A percentile compares a stretch with the other conserved stretches of the same genome.
Conservation (phyloP, 1,284 basidiomycete species). For the Clitocybe nebularis region DNA sequence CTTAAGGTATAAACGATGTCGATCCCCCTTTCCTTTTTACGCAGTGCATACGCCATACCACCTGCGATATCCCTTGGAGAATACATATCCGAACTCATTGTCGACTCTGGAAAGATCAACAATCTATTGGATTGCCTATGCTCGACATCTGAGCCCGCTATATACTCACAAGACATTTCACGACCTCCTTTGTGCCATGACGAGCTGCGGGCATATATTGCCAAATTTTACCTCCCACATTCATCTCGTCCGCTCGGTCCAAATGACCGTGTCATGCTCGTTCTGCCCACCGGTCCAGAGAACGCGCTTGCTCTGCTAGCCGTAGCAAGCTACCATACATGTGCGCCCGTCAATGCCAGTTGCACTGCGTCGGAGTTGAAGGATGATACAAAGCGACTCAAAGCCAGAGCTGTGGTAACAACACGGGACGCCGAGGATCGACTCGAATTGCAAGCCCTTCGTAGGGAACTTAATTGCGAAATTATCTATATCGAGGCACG, state of each 20-base stretch:
- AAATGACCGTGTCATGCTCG: slow-evolving; percentile 42
- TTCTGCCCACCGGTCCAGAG: slow-evolving; percentile 40
- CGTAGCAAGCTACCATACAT: slow-evolving; percentile 37
- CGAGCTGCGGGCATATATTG: slow-evolving; percentile 30
- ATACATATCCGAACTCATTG: slow-evolving; percentile 26
- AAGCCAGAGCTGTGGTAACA: slow-evolving; percentile 34
- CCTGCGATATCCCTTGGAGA: slow-evolving; percentile 31
- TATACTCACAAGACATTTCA: slow-evolving; percentile 27
- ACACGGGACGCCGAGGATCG: slow-evolving; percentile 34
- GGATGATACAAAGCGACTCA: slow-evolving; percentile 35
- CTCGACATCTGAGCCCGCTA: slow-evolving; percentile 28
- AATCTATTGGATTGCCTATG: slow-evolving; percentile 37
- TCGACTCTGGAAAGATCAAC: slow-evolving; percentile 23
- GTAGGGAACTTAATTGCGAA: slow-evolving; percentile 31
- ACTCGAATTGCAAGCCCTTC: slow-evolving; percentile 29
- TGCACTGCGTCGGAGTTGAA: slow-evolving; percentile 38
- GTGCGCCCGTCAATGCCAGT: slow-evolving; percentile 40
- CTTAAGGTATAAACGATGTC: neutral
- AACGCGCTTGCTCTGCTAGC: slow-evolving; percentile 40
- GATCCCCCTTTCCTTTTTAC: neutral
- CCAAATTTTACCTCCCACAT: slow-evolving; percentile 33
- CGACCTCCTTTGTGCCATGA: slow-evolving; percentile 29
- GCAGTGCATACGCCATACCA: neutral
- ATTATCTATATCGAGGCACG: slow-evolving; percentile 32
- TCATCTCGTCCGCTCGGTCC: slow-evolving; percentile 26